These are phyloP conservation scores for Quercus bicolor DNA, from an alignment of 306 rosid genomes.

Conservation along the genomic window DNA sequence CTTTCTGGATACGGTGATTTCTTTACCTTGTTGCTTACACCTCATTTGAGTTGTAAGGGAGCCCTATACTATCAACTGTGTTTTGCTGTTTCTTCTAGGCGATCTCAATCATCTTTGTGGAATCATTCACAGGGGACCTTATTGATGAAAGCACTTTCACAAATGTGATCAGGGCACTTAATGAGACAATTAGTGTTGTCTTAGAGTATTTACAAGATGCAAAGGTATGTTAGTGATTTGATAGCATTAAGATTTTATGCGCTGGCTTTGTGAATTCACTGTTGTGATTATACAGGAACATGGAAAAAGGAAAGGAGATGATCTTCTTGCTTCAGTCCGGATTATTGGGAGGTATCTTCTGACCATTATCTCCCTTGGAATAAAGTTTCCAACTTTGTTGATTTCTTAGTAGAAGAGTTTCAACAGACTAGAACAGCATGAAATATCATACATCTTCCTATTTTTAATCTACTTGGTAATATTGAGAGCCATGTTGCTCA, in stretches of 20 bases:
- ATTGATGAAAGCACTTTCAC: constrained; percentile 54
- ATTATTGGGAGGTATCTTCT: constrained; percentile 75
- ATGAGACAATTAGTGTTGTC: constrained; percentile 72
- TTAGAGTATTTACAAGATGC: constrained; percentile 90
- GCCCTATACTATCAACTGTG: neutral
- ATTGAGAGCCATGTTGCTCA: neutral
- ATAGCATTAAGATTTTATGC: constrained; percentile 19
- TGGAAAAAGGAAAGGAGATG: constrained; percentile 79
- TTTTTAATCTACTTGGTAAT: neutral
- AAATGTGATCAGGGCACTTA: constrained; percentile 64
- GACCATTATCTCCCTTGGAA: neutral
- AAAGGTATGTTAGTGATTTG: constrained; percentile 47
- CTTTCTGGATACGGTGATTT: neutral
- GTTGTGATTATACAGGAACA: constrained; percentile 58
- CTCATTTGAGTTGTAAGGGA: constrained; percentile 1
- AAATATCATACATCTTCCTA: neutral
- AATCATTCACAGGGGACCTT: constrained; percentile 38
- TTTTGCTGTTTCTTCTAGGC: neutral
- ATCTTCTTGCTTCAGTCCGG: constrained; percentile 88
- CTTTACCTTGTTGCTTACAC: neutral
- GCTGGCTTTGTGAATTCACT: constrained; percentile 14
- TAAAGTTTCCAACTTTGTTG: neutral
- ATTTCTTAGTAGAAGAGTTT: neutral
- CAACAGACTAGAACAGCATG: neutral
- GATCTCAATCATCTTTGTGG: constrained; percentile 17